Conservation (phyloP, 2,329 filamentous ascomycete species). For the Sphaerulina musiva region DNA sequence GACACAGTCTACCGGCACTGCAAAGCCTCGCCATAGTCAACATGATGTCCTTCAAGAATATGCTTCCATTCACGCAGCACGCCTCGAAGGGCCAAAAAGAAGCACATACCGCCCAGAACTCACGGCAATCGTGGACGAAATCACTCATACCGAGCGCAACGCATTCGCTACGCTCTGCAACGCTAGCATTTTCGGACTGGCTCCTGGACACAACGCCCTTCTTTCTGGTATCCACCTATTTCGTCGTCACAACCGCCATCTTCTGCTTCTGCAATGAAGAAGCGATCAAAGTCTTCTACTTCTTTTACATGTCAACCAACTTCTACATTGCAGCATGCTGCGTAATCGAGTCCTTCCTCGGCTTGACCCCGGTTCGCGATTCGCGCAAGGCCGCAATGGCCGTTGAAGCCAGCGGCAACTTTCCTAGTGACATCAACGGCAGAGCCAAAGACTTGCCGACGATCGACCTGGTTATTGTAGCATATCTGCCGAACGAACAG, state of each 20-base stretch:
- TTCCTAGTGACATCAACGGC: slow-evolving; percentile 26
- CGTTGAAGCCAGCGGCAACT: slow-evolving; percentile 23
- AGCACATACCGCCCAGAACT: slow-evolving; percentile 3
- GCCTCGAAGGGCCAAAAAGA: slow-evolving; percentile 1
- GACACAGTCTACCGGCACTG: too few species aligned
- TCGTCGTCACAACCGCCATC: slow-evolving; percentile 29
- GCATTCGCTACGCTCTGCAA: slow-evolving; percentile 12
- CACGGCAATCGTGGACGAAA: slow-evolving; percentile 12
- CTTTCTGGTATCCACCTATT: slow-evolving; percentile 28
- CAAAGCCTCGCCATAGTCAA: background rate
- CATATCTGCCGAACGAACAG: slow-evolving; percentile 47
- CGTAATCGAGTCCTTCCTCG: slow-evolving; percentile 31
- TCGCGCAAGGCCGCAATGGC: slow-evolving; percentile 26
- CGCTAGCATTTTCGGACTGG: slow-evolving; percentile 26
- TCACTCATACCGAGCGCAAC: slow-evolving; percentile 13
- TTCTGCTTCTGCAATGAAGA: slow-evolving; percentile 26
- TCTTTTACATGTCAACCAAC: slow-evolving; percentile 32
- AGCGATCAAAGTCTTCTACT: slow-evolving; percentile 31
- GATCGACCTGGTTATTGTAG: slow-evolving; percentile 45
- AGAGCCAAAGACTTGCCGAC: slow-evolving; percentile 34
- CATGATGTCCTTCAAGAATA: slow-evolving; percentile 15
- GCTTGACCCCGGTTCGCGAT: slow-evolving; percentile 28
- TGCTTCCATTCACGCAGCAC: slow-evolving; percentile 10
- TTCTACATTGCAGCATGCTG: slow-evolving; percentile 29
- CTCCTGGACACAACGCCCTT: slow-evolving; percentile 30